phyloP scores from a whole-genome alignment of 345 rosid species.

The Lumnitzera littorea region DNA sequence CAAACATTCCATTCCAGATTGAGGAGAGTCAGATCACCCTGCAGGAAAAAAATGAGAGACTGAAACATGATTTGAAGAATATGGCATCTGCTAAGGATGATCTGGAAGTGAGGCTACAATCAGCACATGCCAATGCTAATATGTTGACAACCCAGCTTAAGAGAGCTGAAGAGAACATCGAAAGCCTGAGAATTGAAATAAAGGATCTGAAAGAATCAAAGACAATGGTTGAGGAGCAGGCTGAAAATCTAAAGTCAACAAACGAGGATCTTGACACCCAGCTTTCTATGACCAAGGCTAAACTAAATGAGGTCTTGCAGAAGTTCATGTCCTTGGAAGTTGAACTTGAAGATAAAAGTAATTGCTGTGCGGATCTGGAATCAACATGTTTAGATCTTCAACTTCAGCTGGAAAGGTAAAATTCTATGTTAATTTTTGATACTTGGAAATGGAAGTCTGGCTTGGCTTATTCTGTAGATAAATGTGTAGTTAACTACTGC shows the following conservation, averaged over 20 bases:
- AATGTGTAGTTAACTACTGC: slow-evolving; percentile 10
- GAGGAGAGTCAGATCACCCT: slow-evolving; percentile 3
- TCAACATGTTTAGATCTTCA: slow-evolving; percentile 88
- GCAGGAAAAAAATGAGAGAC: slow-evolving; percentile 32
- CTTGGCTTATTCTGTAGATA: no score
- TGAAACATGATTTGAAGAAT: slow-evolving; percentile 34
- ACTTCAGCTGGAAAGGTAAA: slow-evolving; percentile 82
- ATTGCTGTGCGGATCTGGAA: slow-evolving; percentile 82
- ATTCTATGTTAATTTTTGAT: neutral
- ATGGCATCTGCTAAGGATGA: slow-evolving; percentile 19
- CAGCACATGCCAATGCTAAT: slow-evolving; percentile 24
- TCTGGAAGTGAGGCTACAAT: slow-evolving; percentile 30
- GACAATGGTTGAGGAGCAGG: slow-evolving; percentile 48
- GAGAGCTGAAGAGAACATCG: slow-evolving; percentile 40
- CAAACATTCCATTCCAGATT: neutral
- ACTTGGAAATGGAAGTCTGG: neutral
- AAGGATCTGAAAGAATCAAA: slow-evolving; percentile 42
- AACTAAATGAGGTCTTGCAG: slow-evolving; percentile 61
- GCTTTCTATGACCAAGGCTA: slow-evolving; percentile 56
- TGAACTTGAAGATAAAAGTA: slow-evolving; percentile 72
- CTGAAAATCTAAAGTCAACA: slow-evolving; percentile 58
- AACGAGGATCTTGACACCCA: slow-evolving; percentile 87
- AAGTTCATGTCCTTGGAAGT: slow-evolving; percentile 72
- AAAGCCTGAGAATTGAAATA: slow-evolving; percentile 39
- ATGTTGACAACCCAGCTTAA: slow-evolving; percentile 26